Percentiles rank a stretch among this genome's conserved stretches.
phyloP scores from a whole-genome alignment of 2,329 filamentous ascomycete species.

The Xylaria sp. region DNA sequence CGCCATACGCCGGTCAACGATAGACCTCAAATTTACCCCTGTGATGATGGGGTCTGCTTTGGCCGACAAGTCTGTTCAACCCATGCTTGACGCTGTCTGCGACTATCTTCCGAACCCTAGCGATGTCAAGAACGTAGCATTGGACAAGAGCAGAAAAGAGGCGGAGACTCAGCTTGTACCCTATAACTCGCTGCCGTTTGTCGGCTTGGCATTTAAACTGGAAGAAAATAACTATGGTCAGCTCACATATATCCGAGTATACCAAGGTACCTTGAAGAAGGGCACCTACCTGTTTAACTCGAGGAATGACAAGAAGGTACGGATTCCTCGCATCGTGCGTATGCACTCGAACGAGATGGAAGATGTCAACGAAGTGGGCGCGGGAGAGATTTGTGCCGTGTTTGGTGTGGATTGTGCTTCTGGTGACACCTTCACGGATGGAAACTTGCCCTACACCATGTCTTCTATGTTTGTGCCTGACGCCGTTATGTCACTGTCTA shows the following conservation, averaged over 20 bases:
- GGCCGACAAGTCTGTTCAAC: constrained; percentile 93
- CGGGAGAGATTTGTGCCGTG: constrained; percentile 97
- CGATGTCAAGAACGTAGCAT: constrained; percentile 87
- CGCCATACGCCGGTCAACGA: constrained; percentile 91
- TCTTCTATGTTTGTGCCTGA: constrained; percentile 98
- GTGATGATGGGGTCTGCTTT: constrained; percentile 97
- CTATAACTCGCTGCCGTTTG: constrained; percentile 93
- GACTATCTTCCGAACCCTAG: constrained; percentile 94
- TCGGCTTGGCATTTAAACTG: constrained; percentile 96
- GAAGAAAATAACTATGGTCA: constrained; percentile 99
- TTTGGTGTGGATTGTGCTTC: constrained; percentile 98
- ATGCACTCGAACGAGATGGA: constrained; percentile 99
- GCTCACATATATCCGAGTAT: constrained; percentile 97
- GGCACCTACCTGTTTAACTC: constrained; percentile 93
- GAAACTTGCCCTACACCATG: constrained; percentile 92
- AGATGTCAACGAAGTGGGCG: constrained; percentile 89
- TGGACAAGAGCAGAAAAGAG: constrained; percentile 84
- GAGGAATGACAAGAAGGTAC: constrained; percentile 92
- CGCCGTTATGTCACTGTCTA: constrained; percentile 96
- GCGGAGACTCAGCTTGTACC: constrained; percentile 86
- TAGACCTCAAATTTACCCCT: constrained; percentile 87
- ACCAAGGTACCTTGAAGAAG: constrained; percentile 91
- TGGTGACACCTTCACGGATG: constrained; percentile 97
- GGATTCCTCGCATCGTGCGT: constrained; percentile 94
- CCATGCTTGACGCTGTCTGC: constrained; percentile 95